Conservation (phyloP, 2,329 filamentous ascomycete species). For the Beauveria scarabaeidicola region DNA sequence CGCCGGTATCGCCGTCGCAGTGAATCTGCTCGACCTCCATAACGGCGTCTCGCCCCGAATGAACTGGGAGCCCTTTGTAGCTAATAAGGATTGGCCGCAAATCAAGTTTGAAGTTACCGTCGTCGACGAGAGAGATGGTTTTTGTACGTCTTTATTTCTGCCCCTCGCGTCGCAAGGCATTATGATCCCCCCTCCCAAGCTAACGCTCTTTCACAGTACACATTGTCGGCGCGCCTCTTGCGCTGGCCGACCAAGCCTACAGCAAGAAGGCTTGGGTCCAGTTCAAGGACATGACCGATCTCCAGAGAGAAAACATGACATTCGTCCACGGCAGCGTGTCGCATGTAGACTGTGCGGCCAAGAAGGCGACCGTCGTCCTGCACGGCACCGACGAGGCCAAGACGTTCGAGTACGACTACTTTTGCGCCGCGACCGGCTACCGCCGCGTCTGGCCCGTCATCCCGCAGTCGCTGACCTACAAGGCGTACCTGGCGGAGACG, state of each 20-base stretch:
- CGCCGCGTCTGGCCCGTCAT: slow-evolving; percentile 64
- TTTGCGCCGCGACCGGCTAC: slow-evolving; percentile 63
- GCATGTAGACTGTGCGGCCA: slow-evolving; percentile 49
- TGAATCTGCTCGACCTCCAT: slow-evolving; percentile 60
- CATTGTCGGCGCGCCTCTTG: slow-evolving; percentile 2
- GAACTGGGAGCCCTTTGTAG: slow-evolving; percentile 25
- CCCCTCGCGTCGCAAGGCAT: no score
- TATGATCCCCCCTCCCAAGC: neutral
- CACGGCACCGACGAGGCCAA: slow-evolving; percentile 33
- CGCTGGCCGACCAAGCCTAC: slow-evolving; percentile 28
- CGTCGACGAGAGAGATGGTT: slow-evolving; percentile 70
- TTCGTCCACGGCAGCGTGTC: slow-evolving; percentile 4
- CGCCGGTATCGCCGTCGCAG: slow-evolving; percentile 54
- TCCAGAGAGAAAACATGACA: slow-evolving; percentile 35
- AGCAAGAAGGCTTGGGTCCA: slow-evolving; percentile 61
- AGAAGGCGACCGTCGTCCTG: slow-evolving; percentile 49
- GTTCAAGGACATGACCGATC: slow-evolving; percentile 56
- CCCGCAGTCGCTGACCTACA: slow-evolving; percentile 53
- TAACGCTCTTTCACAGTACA: slow-evolving; percentile 4
- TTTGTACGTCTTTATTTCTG: slow-evolving; percentile 45
- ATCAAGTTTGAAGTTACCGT: slow-evolving; percentile 61
- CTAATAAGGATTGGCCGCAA: slow-evolving; percentile 33
- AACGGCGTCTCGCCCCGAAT: slow-evolving; percentile 45
- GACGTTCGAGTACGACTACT: slow-evolving; percentile 57
- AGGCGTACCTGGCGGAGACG: slow-evolving; percentile 55